Evolutionary conservation across 1,139 yeast species (phyloP), one percentile per base, ranked within the genome.

Genomic region (Taphrina pruni): DNA sequence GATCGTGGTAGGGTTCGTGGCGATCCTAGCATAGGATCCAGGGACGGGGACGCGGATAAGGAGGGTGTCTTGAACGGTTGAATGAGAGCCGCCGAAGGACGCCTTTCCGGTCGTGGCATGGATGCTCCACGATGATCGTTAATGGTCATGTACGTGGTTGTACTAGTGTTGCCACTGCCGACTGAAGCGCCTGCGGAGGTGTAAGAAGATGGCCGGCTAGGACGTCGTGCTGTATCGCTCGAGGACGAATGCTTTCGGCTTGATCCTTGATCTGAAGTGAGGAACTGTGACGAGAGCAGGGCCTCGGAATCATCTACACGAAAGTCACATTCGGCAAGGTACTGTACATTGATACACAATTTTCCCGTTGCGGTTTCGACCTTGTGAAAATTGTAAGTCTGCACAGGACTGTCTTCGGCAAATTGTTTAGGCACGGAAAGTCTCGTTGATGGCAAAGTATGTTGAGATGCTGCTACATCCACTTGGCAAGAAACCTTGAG

Each of bases 301-400:
- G 86, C 87, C 75, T 89, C 93, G 56, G 86, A 85, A 73, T 89
- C 93, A 72, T 83, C 85, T 21, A 90, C 81, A 54, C 83, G 80
- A 78, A 93, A 94, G 68, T 86, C 84, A 71, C 86, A 83, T 75
- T 90, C 89, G 52, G 81, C 83, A 71, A 99, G 83, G 76, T 89
- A 93, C 6, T 95, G 89, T 0, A 90, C 93, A 0, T 95, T 86
- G 9, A 90, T 83, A 72, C 86, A 83, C 65, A 94, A 78, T 1
- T 88, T 80, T 0, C 99, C 99, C 60, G 86, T 80, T 14, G 89
- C 86, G 0, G 97, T 90, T 70, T 84, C 83, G 1, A 94, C 85
- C 0, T 95, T 90, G 11, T 85, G 83, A 70, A 94, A 85, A 70
- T 82, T 82, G 75, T 85, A 85, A 66, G 86, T 88, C 35, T 52